Evolutionary conservation across 805 yeast genomes (phyloP), one percentile per base, ranked within the genome.

Genomic region (Candida endomychidarum): DNA sequence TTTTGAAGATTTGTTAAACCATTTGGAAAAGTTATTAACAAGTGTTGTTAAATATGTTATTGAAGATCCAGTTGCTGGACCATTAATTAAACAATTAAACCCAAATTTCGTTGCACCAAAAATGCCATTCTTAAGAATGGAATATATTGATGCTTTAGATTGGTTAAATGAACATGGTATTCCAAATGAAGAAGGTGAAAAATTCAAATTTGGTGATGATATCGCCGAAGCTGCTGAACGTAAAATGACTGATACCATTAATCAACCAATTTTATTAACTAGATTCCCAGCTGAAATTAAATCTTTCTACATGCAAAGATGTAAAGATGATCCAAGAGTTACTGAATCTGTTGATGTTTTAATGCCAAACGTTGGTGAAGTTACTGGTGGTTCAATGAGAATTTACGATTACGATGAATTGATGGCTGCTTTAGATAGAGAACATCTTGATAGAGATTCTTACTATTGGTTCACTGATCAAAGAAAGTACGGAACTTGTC

Each of bases 201-300:
- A 74, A 52, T 93, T 91, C 82, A 79, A 84, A 68, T 93, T 93
- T 53, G 99, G 99, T 65, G 99, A 93, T 61, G 99, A 93, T 65
- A 93, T 93, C 50, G 97, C 98, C 46, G 99, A 93, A 72, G 99
- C 99, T 41, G 99, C 97, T 44, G 99, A 93, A 77, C 86, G 99
- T 65, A 86, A 83, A 67, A 93, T 93, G 99, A 88, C 96, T 23
- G 99, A 93, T 63, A 78, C 86, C 44, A 84, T 93, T 63, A 90
- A 90, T 59, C 85, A 77, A 49, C 99, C 99, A 50, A 90, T 93
- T 53, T 75, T 93, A 53, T 81, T 93, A 63, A 91, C 81, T 41
- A 78, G 90, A 57, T 93, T 93, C 91, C 99, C 99, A 39, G 87
- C 88, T 38, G 96, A 84, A 65, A 87, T 93, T 74, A 93, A 93